Evolutionary conservation across 768 basidiomycete species (phyloP), one percentile per base, ranked within the genome.

Genomic region (Suillus alpinus): DNA sequence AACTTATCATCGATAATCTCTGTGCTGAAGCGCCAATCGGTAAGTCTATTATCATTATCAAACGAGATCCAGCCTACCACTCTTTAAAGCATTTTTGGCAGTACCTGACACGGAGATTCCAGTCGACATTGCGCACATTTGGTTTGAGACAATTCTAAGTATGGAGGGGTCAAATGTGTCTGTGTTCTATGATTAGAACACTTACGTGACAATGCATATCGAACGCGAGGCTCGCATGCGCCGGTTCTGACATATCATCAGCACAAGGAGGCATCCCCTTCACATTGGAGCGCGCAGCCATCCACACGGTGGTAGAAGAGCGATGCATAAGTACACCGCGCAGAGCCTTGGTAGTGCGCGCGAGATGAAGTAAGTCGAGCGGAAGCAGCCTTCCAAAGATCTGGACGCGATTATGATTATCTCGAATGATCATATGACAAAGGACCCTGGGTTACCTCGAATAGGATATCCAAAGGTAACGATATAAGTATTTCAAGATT

Each of bases 381-480:
- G 77, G 75, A 9, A 71, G 67, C 13, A 76, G 58, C 58, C 69
- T 59, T 5, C 65, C 64, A 29, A 76, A 69, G 34, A 75, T 64
- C 49, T 59, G n/a, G 32, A 20, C 29, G 41, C 20, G 29, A 41
- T 59, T 26, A 34, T 49, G n/a, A 61, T 29, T 26, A 62, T 26
- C 36, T 32, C 9, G 5, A 71, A 34, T 63, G 47, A 16, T 59
- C 20, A 36, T 63, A 59, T 50, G 64, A 72, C 31, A 59, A 41
- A 9, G 71, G 56, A 57, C 59, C n/a, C 57, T 16, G 56, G 66
- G 57, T 67, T 67, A 3, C 59, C 65, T 8, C 67, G 66, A 57
- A 68, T 23, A 67, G 65, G 47, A 71, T 59, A 14, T 67, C 69
- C 4, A 43, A 29, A 4, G 71, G 66, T 34, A 63, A 63, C 9